Base-by-base conservation (phyloP, 2,329 filamentous ascomycete genomes). In the Hymenoscyphus scutula region DNA sequence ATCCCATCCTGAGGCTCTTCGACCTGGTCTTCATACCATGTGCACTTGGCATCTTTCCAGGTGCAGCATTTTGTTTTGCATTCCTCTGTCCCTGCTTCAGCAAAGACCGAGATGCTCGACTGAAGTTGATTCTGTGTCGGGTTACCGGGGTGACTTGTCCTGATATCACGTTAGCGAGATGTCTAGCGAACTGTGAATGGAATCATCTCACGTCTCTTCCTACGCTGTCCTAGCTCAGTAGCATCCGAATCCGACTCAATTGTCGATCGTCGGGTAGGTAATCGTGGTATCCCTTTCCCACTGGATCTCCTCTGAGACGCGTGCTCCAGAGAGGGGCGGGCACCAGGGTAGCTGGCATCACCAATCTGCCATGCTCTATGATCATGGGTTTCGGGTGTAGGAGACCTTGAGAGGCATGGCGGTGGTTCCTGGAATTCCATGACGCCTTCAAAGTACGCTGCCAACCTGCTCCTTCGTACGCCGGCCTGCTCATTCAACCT, bases 361-460 rank as follows among this genome's bases (percentile, higher is more conserved):
- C 23, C 30, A 11, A 27, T 25, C 25, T 57, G 51, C 61, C 61
- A 63, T 30, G 41, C 25, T 38, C 34, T n/a, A n/a, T 45, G 45
- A 7, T 48, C 27, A 5, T 53, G 41, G 11, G 29, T 11, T 23
- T 63, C 62, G n/a, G 62, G 62, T 17, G 41, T 56, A 23, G 62
- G 62, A 34, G 62, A 61, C 8, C 62, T 58, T 15, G 64, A 65
- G 6, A 65, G 29, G 27, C 58, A 32, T 23, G 61, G 64, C 37
- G 64, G 61, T 45, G 58, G 25, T 27, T 59, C 56, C 25, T 30
- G 37, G 56, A 65, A 65, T 54, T 65, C 61, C 61, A 65, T 65
- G 25, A 62, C 58, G 17, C 64, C 64, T 4, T 65, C 64, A 23
- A 63, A 65, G 56, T 65, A 65, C 19, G 64, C 56, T 29, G 56